Conservation (phyloP, 441 rosid species). For the Erodium moschatum region DNA sequence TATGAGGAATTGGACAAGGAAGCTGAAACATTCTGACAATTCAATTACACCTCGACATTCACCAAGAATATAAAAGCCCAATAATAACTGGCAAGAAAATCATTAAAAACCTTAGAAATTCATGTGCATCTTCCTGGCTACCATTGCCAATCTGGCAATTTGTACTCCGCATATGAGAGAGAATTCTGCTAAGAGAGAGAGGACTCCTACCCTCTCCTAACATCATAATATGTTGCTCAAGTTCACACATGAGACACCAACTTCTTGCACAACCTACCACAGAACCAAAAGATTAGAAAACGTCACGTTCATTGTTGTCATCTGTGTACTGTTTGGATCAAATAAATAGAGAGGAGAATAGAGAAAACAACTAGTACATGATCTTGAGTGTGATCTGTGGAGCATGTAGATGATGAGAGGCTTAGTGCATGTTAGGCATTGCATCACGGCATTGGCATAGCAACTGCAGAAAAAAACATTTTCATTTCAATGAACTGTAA, state of each 20-base stretch:
- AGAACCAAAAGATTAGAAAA: neutral
- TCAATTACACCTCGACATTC: neutral
- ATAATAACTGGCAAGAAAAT: constrained; percentile 12
- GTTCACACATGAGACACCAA: constrained; percentile 87
- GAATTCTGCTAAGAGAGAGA: constrained; percentile 59
- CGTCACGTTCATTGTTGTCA: neutral
- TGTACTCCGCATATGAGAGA: constrained; percentile 51
- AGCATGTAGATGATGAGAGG: constrained; percentile 69
- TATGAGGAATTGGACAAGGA: neutral
- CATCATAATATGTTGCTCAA: constrained; percentile 68
- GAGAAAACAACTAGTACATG: constrained; percentile 38
- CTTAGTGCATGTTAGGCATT: constrained; percentile 70
- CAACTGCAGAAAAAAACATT: constrained; percentile 45
- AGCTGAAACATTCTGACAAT: constrained; percentile 9
- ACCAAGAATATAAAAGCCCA: neutral
- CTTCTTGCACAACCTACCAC: constrained; percentile 51
- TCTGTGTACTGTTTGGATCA: neutral
- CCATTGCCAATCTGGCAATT: constrained; percentile 72
- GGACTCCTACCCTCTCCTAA: constrained; percentile 60
- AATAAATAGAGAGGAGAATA: constrained; percentile 13
- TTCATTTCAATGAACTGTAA: neutral
- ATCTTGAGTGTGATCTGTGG: constrained; percentile 62
- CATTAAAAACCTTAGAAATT: constrained; percentile 55
- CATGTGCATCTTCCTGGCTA: constrained; percentile 91
- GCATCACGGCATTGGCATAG: constrained; percentile 88